A percentile compares a stretch with the other conserved stretches of the same genome.
Evolutionary conservation across 441 rosid genomes (phyloP).

Genomic region (Codiaeum variegatum): DNA sequence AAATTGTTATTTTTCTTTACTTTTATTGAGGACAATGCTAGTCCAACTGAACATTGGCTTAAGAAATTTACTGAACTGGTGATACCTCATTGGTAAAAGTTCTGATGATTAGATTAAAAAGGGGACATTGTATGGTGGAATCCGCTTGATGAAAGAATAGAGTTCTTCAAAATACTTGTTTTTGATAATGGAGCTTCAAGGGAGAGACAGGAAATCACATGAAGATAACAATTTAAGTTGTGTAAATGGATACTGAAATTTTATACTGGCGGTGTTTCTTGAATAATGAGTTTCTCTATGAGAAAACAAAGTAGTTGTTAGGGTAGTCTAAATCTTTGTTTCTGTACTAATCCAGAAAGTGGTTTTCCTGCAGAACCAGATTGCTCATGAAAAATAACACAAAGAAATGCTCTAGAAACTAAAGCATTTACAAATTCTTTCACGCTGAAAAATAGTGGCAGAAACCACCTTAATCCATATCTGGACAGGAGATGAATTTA

Average conservation of each 20-base stretch:
- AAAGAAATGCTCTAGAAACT: background rate
- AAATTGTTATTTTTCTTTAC: background rate
- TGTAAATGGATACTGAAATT: no score
- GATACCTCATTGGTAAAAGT: background rate
- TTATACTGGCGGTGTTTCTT: background rate
- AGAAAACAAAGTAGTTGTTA: background rate
- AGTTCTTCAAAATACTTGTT: no score
- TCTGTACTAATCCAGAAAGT: background rate
- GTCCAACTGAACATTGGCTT: background rate
- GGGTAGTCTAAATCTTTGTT: no score
- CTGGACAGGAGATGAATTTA: background rate
- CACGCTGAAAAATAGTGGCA: background rate
- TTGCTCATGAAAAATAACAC: background rate
- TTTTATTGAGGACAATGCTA: background rate
- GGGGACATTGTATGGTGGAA: no score
- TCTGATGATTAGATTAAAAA: background rate
- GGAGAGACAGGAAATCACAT: no score
- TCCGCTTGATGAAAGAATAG: no score
- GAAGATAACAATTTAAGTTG: no score
- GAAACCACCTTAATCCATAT: background rate
- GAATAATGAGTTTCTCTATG: background rate
- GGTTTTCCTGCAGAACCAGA: background rate
- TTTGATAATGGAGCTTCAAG: no score
- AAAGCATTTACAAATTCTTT: background rate
- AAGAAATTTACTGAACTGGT: background rate